Percentiles rank a stretch among this genome's conserved stretches.
These are phyloP conservation scores for Tetrapisispora pingtungensis DNA, from an alignment of 805 yeast species.

Conservation along the genomic window DNA sequence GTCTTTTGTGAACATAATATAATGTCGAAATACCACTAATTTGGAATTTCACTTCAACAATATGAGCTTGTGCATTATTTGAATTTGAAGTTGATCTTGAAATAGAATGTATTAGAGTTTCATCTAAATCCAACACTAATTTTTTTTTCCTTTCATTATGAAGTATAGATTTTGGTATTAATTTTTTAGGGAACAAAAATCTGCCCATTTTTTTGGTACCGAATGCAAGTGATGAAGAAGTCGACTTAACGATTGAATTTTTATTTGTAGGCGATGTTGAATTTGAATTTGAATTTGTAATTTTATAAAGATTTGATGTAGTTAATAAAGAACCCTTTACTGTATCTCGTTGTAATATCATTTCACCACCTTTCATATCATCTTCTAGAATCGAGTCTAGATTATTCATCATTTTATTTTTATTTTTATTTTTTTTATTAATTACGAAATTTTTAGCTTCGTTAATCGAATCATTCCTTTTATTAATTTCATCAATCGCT, in stretches of 20 bases:
- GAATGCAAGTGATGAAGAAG: slow-evolving; percentile 14
- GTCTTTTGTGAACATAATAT: slow-evolving; percentile 86
- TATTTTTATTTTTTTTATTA: neutral
- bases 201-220: slow-evolving; percentile 32
- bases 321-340: slow-evolving; percentile 25
- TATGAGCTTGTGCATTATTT: slow-evolving; percentile 38
- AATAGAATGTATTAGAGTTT: slow-evolving; percentile 85
- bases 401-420: neutral
- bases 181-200: slow-evolving; percentile 34
- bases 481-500: neutral
- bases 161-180: slow-evolving; percentile 31
- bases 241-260: neutral
- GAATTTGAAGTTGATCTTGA: slow-evolving; percentile 41
- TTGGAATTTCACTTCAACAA: slow-evolving; percentile 68
- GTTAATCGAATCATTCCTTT: neutral
- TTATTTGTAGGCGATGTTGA: neutral
- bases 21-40: slow-evolving; percentile 59
- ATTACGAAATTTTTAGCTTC: too few relatives aligned
- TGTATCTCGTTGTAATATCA: slow-evolving; percentile 22
- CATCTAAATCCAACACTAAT: slow-evolving; percentile 83
- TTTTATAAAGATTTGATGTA: slow-evolving; percentile 4
- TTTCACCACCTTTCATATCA: slow-evolving; percentile 24
- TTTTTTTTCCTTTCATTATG: slow-evolving; percentile 39
- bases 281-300: neutral
- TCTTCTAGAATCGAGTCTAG: slow-evolving; percentile 15